These are phyloP conservation scores for Trichoderma gamsii DNA, from an alignment of 495 filamentous ascomycete species.

Conservation along the genomic window DNA sequence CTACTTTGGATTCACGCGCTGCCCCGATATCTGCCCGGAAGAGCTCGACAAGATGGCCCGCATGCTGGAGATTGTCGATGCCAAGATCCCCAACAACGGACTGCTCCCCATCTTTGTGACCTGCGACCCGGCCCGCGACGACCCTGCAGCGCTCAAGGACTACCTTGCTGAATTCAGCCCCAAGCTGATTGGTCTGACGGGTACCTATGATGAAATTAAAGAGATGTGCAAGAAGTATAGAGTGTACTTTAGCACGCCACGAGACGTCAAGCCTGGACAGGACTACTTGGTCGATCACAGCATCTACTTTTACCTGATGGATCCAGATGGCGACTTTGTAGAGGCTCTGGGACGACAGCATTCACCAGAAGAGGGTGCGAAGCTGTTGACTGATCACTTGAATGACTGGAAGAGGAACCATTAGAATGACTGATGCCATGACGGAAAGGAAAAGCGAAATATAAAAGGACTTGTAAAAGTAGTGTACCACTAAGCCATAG, in stretches of 20 bases:
- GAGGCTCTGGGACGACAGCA: slow-evolving; percentile 94
- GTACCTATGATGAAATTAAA: slow-evolving; percentile 87
- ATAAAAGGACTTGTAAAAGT: slow-evolving; percentile 10
- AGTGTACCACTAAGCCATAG: slow-evolving; percentile 5
- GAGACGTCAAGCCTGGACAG: slow-evolving; percentile 79
- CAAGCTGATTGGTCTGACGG: slow-evolving; percentile 82
- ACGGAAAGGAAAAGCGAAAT: neutral
- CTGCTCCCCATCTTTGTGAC: slow-evolving; percentile 79
- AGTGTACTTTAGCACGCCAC: slow-evolving; percentile 93
- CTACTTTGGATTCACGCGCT: slow-evolving; percentile 98
- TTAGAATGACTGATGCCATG: neutral
- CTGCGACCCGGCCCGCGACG: slow-evolving; percentile 89
- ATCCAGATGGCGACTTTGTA: slow-evolving; percentile 96
- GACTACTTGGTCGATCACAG: slow-evolving; percentile 98
- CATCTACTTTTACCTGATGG: slow-evolving; percentile 99
- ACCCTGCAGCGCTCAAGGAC: slow-evolving; percentile 70
- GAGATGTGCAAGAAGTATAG: slow-evolving; percentile 87
- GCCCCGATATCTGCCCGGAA: slow-evolving; percentile 97
- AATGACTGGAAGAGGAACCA: slow-evolving; percentile 63
- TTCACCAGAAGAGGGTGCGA: slow-evolving; percentile 77
- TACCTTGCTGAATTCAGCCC: slow-evolving; percentile 92
- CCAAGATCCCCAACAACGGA: slow-evolving; percentile 27
- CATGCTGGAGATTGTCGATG: slow-evolving; percentile 79
- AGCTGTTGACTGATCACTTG: slow-evolving; percentile 80
- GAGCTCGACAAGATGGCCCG: slow-evolving; percentile 97